These are phyloP conservation scores for Sporothrix phasma DNA, from an alignment of 2,329 filamentous ascomycete species.

Conservation along the genomic window DNA sequence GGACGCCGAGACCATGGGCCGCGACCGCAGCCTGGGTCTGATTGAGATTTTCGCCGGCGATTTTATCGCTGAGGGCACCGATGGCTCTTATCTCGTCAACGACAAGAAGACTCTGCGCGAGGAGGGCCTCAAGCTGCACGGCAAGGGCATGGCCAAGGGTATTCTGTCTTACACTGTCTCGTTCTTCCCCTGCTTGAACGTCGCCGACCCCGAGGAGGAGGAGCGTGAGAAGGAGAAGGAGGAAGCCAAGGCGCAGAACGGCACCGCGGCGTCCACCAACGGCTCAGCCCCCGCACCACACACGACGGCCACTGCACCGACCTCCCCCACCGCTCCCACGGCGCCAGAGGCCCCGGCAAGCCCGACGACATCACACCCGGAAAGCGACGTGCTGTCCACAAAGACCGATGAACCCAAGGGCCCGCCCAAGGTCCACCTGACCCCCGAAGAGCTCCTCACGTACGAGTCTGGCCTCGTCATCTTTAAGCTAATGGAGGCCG, in stretches of 20 bases:
- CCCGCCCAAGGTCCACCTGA: conserved; percentile 67
- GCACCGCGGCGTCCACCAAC: neutral
- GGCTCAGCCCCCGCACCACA: conserved; percentile 18
- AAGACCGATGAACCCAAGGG: conserved; percentile 36
- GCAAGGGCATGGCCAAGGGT: conserved; percentile 67
- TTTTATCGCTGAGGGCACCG: conserved; percentile 67
- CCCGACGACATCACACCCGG: conserved; percentile 36
- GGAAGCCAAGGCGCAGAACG: conserved; percentile 29
- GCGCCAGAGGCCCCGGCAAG: conserved; percentile 16
- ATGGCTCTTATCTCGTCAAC: conserved; percentile 70
- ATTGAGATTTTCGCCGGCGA: conserved; percentile 69
- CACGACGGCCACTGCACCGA: neutral
- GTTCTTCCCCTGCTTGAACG: conserved; percentile 83
- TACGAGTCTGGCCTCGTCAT: conserved; percentile 89
- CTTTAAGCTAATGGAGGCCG: conserved; percentile 86
- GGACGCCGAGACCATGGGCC: conserved; percentile 88
- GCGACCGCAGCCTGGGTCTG: conserved; percentile 77
- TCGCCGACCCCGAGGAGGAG: conserved; percentile 83
- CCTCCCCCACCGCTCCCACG: neutral
- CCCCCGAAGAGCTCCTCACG: conserved; percentile 67
- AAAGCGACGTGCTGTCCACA: neutral
- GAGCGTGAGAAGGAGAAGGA: conserved; percentile 45
- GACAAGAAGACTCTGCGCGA: conserved; percentile 61
- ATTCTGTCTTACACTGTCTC: conserved; percentile 69
- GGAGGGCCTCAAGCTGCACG: conserved; percentile 62